Evolutionary conservation across 306 rosid species (phyloP).

Genomic region (Potentilla sterilis): DNA sequence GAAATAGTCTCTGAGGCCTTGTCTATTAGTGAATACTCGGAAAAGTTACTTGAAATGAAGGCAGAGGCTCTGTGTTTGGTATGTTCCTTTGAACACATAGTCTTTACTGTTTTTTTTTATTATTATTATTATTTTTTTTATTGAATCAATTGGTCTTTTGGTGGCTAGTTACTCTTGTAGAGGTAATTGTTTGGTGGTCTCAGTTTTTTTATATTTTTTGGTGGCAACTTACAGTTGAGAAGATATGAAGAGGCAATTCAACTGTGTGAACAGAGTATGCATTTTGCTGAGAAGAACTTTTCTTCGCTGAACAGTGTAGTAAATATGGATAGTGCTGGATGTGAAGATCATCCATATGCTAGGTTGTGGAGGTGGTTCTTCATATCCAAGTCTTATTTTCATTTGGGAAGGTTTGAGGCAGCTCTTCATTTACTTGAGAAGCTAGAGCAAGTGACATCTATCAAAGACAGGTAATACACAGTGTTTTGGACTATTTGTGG

Average conservation of each 20-base stretch:
- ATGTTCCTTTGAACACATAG: slow-evolving; percentile 28
- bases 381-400: slow-evolving; percentile 81
- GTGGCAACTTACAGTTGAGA: slow-evolving; percentile 54
- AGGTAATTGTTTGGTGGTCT: slow-evolving; percentile 2
- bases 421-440: slow-evolving; percentile 69
- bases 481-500: slow-evolving; percentile 5
- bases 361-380: slow-evolving; percentile 81
- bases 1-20: slow-evolving; percentile 63
- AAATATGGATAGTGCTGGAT: slow-evolving; percentile 31
- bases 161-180: slow-evolving; percentile 10
- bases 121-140: not conserved
- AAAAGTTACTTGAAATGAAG: slow-evolving; percentile 83
- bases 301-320: slow-evolving; percentile 23
- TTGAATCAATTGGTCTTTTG: not conserved
- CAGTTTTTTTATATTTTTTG: slow-evolving; percentile 15
- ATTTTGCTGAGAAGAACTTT: slow-evolving; percentile 73
- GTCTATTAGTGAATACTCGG: slow-evolving; percentile 71
- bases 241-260: slow-evolving; percentile 73
- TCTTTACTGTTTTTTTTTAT: slow-evolving; percentile 13
- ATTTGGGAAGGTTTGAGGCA: slow-evolving; percentile 79
- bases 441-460: slow-evolving; percentile 48
- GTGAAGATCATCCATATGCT: slow-evolving; percentile 34
- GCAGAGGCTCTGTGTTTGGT: slow-evolving; percentile 85
- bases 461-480: slow-evolving; percentile 49
- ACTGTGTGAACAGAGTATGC: slow-evolving; percentile 68